Evolutionary conservation across 305 asterid genomes (phyloP).

Genomic region (Coffea humblotiana): DNA sequence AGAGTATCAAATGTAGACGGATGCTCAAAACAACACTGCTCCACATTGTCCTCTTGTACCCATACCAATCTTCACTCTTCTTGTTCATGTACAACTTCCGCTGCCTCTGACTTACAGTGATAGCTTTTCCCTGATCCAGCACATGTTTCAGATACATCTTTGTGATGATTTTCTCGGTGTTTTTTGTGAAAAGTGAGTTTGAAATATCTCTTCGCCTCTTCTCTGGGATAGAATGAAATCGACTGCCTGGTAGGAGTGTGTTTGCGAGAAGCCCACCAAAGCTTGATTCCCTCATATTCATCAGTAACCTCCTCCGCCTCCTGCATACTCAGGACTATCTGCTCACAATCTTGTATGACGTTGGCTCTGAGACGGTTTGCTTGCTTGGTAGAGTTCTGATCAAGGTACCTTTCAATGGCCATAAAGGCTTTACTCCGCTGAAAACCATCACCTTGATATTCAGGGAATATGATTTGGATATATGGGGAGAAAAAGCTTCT

Average conservation of each 20-base stretch:
- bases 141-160: background rate
- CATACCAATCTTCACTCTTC: constrained; percentile 2
- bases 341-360: constrained; percentile 4
- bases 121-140: constrained; percentile 9
- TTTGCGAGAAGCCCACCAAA: constrained; percentile 3
- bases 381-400: constrained; percentile 19
- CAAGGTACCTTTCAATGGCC: constrained; percentile 24
- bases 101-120: background rate
- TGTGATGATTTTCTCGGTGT: too few species aligned
- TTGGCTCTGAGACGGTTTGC: constrained; percentile 24
- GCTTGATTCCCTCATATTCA: constrained; percentile 17
- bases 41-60: constrained; percentile 14
- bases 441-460: constrained; percentile 43
- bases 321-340: constrained; percentile 22
- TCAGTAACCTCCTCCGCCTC: constrained; percentile 27
- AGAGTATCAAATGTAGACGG: constrained; percentile 24
- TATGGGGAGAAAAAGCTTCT: constrained; percentile 33
- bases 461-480: constrained; percentile 46
- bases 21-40: constrained; percentile 11
- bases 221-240: background rate
- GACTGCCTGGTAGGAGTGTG: background rate
- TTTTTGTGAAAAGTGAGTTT: background rate
- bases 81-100: constrained; percentile 8
- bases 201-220: constrained; percentile 20
- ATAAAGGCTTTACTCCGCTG: constrained; percentile 37